A percentile compares a stretch with the other conserved stretches of the same genome.
These are phyloP conservation scores for Eleusine indica DNA, from an alignment of 176 grass and related monocot species.

Conservation along the genomic window DNA sequence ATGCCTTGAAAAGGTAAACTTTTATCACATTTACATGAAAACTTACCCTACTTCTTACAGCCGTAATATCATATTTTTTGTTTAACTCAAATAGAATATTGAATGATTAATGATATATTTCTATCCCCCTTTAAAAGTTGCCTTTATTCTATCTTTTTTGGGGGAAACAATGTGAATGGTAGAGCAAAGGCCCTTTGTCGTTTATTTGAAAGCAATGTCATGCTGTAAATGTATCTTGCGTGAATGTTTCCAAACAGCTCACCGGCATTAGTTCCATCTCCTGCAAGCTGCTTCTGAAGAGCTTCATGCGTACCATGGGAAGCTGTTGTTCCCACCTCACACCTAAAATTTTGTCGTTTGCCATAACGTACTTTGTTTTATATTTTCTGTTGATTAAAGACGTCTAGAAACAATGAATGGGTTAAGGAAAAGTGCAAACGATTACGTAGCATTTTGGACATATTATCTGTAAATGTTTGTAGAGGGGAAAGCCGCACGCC, in stretches of 20 bases:
- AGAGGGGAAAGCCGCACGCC: slow-evolving; percentile 15
- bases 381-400: neutral
- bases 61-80: neutral
- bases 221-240: neutral
- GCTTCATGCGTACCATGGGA: slow-evolving; percentile 15
- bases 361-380: neutral
- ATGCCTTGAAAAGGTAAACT: slow-evolving; percentile 16
- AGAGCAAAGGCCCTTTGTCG: neutral
- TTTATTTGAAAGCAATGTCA: neutral
- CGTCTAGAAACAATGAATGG: slow-evolving; percentile 16
- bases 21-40: neutral
- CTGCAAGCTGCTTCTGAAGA: neutral
- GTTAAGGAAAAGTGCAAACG: neutral
- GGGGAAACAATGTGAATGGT: neutral
- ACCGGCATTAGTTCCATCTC: slow-evolving; percentile 26
- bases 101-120: neutral
- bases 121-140: neutral
- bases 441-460: slow-evolving; percentile 11
- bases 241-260: slow-evolving; percentile 29
- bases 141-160: neutral
- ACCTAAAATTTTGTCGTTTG: slow-evolving; percentile 18
- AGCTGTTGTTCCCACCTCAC: slow-evolving; percentile 11
- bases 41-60: neutral
- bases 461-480: slow-evolving; percentile 11
- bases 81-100: neutral